These are phyloP conservation scores for Candida parachauliodes DNA, from an alignment of 805 yeast genomes.

Conservation along the genomic window DNA sequence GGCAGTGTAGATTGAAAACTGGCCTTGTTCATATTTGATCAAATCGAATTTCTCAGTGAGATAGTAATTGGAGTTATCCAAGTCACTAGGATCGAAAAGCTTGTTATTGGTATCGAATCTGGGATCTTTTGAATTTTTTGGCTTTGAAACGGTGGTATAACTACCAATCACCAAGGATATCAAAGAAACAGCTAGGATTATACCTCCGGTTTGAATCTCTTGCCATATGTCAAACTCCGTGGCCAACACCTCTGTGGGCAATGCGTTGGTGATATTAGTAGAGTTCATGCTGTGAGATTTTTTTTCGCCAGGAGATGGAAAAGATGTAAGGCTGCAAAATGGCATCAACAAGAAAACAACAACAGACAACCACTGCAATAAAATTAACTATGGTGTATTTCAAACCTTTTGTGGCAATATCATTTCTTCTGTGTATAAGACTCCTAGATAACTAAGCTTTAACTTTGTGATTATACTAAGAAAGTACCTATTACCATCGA, in stretches of 20 bases:
- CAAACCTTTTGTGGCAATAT: too few relatives aligned
- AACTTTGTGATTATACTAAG: too few relatives aligned
- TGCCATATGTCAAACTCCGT: neutral
- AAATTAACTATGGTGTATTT: too few relatives aligned
- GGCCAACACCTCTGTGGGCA: neutral
- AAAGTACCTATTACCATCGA: too few relatives aligned
- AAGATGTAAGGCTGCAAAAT: too few relatives aligned
- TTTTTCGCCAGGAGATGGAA: too few relatives aligned
- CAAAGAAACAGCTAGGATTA: slow-evolving; percentile 20
- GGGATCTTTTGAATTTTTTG: slow-evolving; percentile 22
- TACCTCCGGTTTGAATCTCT: neutral
- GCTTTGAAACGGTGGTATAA: slow-evolving; percentile 20
- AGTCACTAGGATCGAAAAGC: slow-evolving; percentile 21
- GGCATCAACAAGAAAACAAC: too few relatives aligned
- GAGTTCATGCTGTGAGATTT: slow-evolving; percentile 3
- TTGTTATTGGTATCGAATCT: slow-evolving; percentile 11
- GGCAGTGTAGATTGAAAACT: slow-evolving; percentile 6
- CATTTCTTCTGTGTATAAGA: too few relatives aligned
- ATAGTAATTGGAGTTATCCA: slow-evolving; percentile 16
- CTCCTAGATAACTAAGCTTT: too few relatives aligned
- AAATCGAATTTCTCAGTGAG: slow-evolving; percentile 11
- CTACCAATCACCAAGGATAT: slow-evolving; percentile 20
- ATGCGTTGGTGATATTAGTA: neutral
- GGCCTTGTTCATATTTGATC: slow-evolving; percentile 3
- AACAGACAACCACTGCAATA: too few relatives aligned